Conservation (phyloP, 768 basidiomycete species). For the Asterophora parasitica region DNA sequence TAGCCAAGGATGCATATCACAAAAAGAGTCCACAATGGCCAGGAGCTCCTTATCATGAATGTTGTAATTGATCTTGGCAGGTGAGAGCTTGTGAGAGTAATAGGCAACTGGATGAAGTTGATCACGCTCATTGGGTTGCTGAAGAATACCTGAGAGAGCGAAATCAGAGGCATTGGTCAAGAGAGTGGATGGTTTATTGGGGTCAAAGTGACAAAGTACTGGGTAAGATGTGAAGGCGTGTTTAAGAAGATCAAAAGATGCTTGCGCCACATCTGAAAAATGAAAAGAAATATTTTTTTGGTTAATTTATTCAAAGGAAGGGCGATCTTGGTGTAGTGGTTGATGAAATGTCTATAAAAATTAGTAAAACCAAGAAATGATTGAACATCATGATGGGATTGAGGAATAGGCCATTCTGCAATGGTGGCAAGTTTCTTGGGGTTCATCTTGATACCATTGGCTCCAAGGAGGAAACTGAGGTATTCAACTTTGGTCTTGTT, state of each 20-base stretch:
- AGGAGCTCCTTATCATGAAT: slow-evolving; percentile 50
- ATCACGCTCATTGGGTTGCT: slow-evolving; percentile 21
- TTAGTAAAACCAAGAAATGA: slow-evolving; percentile 33
- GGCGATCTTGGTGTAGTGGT: slow-evolving; percentile 21
- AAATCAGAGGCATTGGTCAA: slow-evolving; percentile 31
- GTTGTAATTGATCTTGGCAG: slow-evolving; percentile 42
- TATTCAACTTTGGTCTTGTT: slow-evolving; percentile 32
- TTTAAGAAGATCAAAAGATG: neutral
- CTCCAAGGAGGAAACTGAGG: slow-evolving; percentile 34
- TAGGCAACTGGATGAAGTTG: slow-evolving; percentile 35
- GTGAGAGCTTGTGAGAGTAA: slow-evolving; percentile 25
- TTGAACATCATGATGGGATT: slow-evolving; percentile 23
- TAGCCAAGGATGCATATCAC: slow-evolving; percentile 28
- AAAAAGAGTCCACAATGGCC: slow-evolving; percentile 36
- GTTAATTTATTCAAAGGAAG: slow-evolving; percentile 21
- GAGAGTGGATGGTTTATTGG: neutral
- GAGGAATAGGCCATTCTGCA: slow-evolving; percentile 30
- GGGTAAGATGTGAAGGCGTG: neutral
- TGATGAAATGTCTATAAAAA: slow-evolving; percentile 25
- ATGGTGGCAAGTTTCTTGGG: slow-evolving; percentile 32
- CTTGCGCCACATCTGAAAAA: slow-evolving; percentile 32
- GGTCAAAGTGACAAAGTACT: neutral
- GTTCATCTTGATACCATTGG: slow-evolving; percentile 31
- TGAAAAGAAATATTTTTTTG: slow-evolving; percentile 18
- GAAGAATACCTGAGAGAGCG: slow-evolving; percentile 28